Percentiles rank a stretch among this genome's conserved stretches.
phyloP scores from a whole-genome alignment of 345 rosid genomes.

The Pseudoturritis turrita region DNA sequence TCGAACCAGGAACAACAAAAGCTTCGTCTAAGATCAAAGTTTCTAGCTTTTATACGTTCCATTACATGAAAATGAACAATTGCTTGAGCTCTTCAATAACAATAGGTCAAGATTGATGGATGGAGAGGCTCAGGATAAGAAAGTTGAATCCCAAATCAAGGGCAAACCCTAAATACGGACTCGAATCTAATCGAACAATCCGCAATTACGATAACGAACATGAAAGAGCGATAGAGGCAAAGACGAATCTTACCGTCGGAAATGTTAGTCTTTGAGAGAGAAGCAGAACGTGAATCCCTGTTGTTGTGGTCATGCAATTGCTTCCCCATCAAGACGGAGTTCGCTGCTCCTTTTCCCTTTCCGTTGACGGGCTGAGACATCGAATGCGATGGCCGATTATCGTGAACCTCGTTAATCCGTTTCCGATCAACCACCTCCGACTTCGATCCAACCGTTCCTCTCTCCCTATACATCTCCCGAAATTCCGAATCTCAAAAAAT shows the following conservation, averaged over 20 bases:
- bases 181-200: not conserved
- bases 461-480: conserved; percentile 32
- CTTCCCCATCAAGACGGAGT: conserved; percentile 49
- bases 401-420: conserved; percentile 71
- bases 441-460: conserved; percentile 60
- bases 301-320: conserved; percentile 40
- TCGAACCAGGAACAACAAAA: not conserved
- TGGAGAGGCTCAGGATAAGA: not conserved
- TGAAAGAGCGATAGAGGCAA: not conserved
- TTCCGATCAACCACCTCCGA: conserved; percentile 80
- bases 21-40: not conserved
- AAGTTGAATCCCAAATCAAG: not conserved
- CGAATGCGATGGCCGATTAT: conserved; percentile 65
- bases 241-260: conserved; percentile 52
- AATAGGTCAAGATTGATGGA: not conserved
- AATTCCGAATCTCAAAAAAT: not conserved
- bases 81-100: not conserved
- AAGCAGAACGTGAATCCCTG: conserved; percentile 48
- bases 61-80: not conserved
- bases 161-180: not conserved
- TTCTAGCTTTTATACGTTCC: not conserved
- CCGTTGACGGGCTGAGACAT: conserved; percentile 62
- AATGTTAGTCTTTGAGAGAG: conserved; percentile 50
- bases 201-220: not conserved
- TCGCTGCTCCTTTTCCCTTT: conserved; percentile 46